phyloP scores from a whole-genome alignment of 352 stramenopile genomes.

The Globisporangium splendens region DNA sequence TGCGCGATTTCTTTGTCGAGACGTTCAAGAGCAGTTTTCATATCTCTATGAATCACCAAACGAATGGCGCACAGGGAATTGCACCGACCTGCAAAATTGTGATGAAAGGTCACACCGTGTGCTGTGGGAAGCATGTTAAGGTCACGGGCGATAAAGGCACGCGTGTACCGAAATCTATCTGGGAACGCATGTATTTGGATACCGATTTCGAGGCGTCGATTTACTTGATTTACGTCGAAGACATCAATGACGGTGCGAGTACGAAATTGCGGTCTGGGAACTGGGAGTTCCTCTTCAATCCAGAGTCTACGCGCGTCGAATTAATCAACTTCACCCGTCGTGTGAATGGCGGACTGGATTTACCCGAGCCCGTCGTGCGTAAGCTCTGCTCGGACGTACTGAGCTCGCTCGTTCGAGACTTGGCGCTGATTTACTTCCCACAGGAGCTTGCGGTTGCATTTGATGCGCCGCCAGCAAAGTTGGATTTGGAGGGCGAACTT shows the following conservation, averaged over 20 bases:
- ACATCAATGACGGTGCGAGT: slow-evolving; percentile 25
- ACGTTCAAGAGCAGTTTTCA: slow-evolving; percentile 54
- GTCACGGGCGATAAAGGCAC: slow-evolving; percentile 74
- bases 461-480: slow-evolving; percentile 42
- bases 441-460: slow-evolving; percentile 58
- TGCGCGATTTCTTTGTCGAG: slow-evolving; percentile 71
- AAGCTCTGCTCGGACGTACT: slow-evolving; percentile 69
- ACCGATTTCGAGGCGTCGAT: slow-evolving; percentile 59
- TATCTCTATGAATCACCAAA: slow-evolving; percentile 64
- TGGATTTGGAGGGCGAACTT: slow-evolving; percentile 58
- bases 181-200: slow-evolving; percentile 74
- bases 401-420: slow-evolving; percentile 54
- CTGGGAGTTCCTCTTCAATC: slow-evolving; percentile 62
- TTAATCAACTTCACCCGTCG: slow-evolving; percentile 63
- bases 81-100: slow-evolving; percentile 58
- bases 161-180: slow-evolving; percentile 74
- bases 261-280: slow-evolving; percentile 29
- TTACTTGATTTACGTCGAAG: slow-evolving; percentile 63
- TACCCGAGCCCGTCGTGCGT: slow-evolving; percentile 64
- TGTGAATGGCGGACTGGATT: slow-evolving; percentile 62
- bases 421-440: slow-evolving; percentile 63
- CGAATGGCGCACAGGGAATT: slow-evolving; percentile 62
- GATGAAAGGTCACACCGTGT: slow-evolving; percentile 62
- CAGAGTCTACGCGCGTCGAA: slow-evolving; percentile 59
- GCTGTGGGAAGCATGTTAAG: slow-evolving; percentile 72